Percentiles rank a stretch among this genome's conserved stretches.
These are phyloP conservation scores for Salvia splendens DNA, from an alignment of 257 asterid genomes.

Conservation along the genomic window DNA sequence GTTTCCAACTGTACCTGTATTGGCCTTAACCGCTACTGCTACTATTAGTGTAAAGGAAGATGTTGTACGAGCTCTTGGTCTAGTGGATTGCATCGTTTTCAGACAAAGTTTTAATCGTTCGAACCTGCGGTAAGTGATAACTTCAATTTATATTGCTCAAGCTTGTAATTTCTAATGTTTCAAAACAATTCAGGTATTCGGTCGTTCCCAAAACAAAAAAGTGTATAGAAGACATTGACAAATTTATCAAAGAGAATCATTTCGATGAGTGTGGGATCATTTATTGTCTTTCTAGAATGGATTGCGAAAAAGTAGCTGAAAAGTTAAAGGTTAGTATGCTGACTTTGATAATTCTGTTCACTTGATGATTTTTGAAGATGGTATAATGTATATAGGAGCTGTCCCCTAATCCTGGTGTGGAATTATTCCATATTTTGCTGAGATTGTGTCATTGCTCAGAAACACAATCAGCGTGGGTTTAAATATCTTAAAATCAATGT, in stretches of 20 bases:
- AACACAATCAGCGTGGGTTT: slow-evolving; percentile 7
- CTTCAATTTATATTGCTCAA: slow-evolving; percentile 25
- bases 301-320: slow-evolving; percentile 92
- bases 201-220: slow-evolving; percentile 90
- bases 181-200: slow-evolving; percentile 71
- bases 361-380: slow-evolving; percentile 27
- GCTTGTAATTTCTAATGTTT: slow-evolving; percentile 36
- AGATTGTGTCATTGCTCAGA: slow-evolving; percentile 8
- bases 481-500: neutral
- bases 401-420: slow-evolving; percentile 11
- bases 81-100: slow-evolving; percentile 84
- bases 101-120: slow-evolving; percentile 98
- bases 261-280: slow-evolving; percentile 93
- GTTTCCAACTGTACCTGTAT: slow-evolving; percentile 84
- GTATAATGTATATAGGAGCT: slow-evolving; percentile 17
- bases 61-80: slow-evolving; percentile 99
- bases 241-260: slow-evolving; percentile 75
- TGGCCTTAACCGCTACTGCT: slow-evolving; percentile 98
- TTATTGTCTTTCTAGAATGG: slow-evolving; percentile 95
- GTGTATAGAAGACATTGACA: slow-evolving; percentile 81
- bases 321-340: slow-evolving; percentile 66
- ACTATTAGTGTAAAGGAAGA: slow-evolving; percentile 95
- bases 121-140: slow-evolving; percentile 66
- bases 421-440: neutral
- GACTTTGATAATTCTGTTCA: slow-evolving; percentile 28